Conservation (phyloP, 78 protist species). For the Pelomyxa schiedti region DNA sequence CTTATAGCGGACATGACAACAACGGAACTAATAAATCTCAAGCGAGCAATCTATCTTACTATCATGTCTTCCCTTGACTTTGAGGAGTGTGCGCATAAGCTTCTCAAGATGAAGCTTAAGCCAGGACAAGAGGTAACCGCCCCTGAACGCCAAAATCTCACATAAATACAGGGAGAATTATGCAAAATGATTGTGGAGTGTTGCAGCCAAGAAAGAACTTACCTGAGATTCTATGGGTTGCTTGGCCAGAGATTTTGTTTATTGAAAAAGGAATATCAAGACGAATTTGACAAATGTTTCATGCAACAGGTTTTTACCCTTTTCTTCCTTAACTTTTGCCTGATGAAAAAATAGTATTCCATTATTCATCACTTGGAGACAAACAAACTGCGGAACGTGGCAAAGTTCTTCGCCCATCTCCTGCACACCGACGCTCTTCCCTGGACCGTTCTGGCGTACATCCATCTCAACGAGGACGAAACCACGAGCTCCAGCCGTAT, state of each 20-base stretch:
- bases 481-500: constrained; percentile 88
- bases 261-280: constrained; percentile 58
- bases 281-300: constrained; percentile 34
- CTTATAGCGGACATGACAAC: constrained; percentile 54
- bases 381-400: constrained; percentile 61
- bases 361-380: constrained; percentile 85
- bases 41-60: constrained; percentile 78
- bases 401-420: constrained; percentile 64
- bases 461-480: constrained; percentile 63
- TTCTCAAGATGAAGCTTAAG: constrained; percentile 40
- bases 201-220: constrained; percentile 84
- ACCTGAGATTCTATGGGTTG: constrained; percentile 72
- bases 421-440: constrained; percentile 50
- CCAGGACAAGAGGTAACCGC: constrained; percentile 55
- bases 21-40: constrained; percentile 48
- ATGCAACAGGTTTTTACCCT: constrained; percentile 13
- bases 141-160: too few relatives aligned
- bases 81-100: constrained; percentile 95
- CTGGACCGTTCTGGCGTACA: constrained; percentile 37
- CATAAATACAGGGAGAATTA: too few relatives aligned
- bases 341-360: constrained; percentile 36
- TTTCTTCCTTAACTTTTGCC: neutral
- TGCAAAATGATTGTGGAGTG: constrained; percentile 87
- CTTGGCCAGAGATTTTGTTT: constrained; percentile 75
- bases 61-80: constrained; percentile 69